Evolutionary conservation across 2,329 filamentous ascomycete genomes (phyloP).

Genomic region (Rhytidhysteron rufulum): DNA sequence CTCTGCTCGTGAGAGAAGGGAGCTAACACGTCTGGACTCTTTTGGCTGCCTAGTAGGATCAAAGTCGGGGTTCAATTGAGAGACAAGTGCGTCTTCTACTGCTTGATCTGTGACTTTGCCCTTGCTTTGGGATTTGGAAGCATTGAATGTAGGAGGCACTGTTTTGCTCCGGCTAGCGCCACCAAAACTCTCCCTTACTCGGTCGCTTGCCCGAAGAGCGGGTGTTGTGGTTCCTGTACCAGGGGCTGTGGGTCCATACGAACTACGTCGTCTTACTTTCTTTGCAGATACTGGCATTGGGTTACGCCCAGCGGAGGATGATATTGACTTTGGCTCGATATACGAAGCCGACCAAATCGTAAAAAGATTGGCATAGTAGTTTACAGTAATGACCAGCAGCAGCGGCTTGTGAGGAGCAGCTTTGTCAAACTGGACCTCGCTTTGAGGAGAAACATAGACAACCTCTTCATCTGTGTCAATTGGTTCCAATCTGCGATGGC

Average conservation of each 20-base stretch:
- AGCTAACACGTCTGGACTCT: conserved; percentile 80
- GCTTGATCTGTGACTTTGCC: conserved; percentile 33
- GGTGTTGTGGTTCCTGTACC: conserved; percentile 74
- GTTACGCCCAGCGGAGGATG: conserved; percentile 38
- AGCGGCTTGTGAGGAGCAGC: conserved; percentile 47
- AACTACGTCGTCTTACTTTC: conserved; percentile 61
- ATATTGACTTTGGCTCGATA: conserved; percentile 60
- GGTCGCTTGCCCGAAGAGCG: conserved; percentile 56
- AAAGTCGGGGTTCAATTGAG: conserved; percentile 48
- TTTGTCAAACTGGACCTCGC: conserved; percentile 50
- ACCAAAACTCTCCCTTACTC: conserved; percentile 74
- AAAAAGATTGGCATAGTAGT: conserved; percentile 70
- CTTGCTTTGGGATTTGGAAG: conserved; percentile 22
- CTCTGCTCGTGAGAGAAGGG: conserved; percentile 81
- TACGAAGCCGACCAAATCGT: conserved; percentile 84
- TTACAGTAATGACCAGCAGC: conserved; percentile 75
- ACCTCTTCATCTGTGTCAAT: conserved; percentile 78
- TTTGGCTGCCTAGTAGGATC: conserved; percentile 51
- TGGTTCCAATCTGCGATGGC: conserved; percentile 47
- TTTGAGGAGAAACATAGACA: conserved; percentile 70
- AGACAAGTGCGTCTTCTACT: conserved; percentile 47
- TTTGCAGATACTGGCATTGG: conserved; percentile 32
- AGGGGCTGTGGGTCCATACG: conserved; percentile 53
- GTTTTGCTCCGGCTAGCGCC: conserved; percentile 44
- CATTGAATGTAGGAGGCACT: conserved; percentile 37